These are phyloP conservation scores for Globisporangium viniferum DNA, from an alignment of 352 stramenopile species.

Conservation along the genomic window DNA sequence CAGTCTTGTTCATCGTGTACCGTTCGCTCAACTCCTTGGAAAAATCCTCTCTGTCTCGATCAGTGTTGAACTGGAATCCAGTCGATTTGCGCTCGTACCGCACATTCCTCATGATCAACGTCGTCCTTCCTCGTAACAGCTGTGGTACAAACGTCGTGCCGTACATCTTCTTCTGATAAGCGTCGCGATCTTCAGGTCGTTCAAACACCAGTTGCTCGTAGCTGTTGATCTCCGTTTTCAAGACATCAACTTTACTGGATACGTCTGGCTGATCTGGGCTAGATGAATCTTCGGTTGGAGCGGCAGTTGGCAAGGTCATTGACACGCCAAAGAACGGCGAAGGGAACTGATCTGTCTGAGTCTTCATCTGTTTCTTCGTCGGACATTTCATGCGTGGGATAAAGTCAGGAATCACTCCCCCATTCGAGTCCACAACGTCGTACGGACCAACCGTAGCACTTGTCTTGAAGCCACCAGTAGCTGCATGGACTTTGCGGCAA, in stretches of 20 bases:
- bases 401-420: slow-evolving; percentile 14
- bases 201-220: slow-evolving; percentile 47
- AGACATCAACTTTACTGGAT: not conserved
- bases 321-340: slow-evolving; percentile 26
- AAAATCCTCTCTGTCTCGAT: slow-evolving; percentile 57
- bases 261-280: not conserved
- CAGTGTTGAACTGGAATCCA: slow-evolving; percentile 56
- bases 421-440: slow-evolving; percentile 12
- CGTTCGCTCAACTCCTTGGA: slow-evolving; percentile 36
- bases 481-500: slow-evolving; percentile 6
- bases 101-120: slow-evolving; percentile 44
- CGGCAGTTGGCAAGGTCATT: slow-evolving; percentile 9
- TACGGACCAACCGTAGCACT: slow-evolving; percentile 11
- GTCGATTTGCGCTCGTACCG: slow-evolving; percentile 55
- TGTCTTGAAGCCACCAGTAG: slow-evolving; percentile 10
- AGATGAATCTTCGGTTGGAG: not conserved
- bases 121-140: slow-evolving; percentile 32
- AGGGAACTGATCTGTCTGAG: slow-evolving; percentile 14
- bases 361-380: slow-evolving; percentile 23
- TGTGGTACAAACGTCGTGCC: slow-evolving; percentile 53
- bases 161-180: slow-evolving; percentile 54
- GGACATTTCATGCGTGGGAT: slow-evolving; percentile 19
- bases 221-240: slow-evolving; percentile 19
- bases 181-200: slow-evolving; percentile 33
- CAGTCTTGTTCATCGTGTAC: slow-evolving; percentile 45